Percentiles rank a stretch among this genome's conserved stretches.
These are phyloP conservation scores for Santalum album DNA, from an alignment of 164 flowering plant genomes.

Conservation along the genomic window DNA sequence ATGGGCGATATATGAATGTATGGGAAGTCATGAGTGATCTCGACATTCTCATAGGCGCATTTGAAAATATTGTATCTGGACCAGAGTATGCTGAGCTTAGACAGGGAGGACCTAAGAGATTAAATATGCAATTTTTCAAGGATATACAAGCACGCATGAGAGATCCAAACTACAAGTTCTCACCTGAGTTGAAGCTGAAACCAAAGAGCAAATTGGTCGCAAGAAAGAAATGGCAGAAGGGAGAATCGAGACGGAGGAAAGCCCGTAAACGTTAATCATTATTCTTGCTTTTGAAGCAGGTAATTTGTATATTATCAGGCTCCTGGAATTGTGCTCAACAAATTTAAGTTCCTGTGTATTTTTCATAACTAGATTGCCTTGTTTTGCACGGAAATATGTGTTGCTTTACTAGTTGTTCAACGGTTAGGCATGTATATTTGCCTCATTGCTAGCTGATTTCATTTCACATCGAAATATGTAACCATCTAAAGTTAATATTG, in stretches of 20 bases:
- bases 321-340: no score
- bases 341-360: no score
- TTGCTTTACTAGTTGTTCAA: no score
- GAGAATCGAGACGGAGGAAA: constrained; percentile 69
- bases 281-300: no score
- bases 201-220: constrained; percentile 86
- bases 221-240: constrained; percentile 81
- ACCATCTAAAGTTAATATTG: no score
- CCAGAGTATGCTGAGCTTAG: constrained; percentile 91
- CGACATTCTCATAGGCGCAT: constrained; percentile 89
- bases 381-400: no score
- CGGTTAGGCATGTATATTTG: no score
- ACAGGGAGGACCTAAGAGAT: constrained; percentile 78
- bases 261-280: constrained; percentile 63
- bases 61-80: constrained; percentile 89
- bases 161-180: constrained; percentile 83
- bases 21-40: constrained; percentile 94
- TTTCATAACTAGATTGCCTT: no score
- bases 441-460: no score
- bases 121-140: constrained; percentile 85
- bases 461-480: no score
- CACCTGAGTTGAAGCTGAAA: constrained; percentile 78
- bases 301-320: no score
- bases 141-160: constrained; percentile 95
- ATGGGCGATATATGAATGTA: constrained; percentile 87